phyloP scores from a whole-genome alignment of 1,139 yeast genomes.

The Magnusiomyces paraingens region DNA sequence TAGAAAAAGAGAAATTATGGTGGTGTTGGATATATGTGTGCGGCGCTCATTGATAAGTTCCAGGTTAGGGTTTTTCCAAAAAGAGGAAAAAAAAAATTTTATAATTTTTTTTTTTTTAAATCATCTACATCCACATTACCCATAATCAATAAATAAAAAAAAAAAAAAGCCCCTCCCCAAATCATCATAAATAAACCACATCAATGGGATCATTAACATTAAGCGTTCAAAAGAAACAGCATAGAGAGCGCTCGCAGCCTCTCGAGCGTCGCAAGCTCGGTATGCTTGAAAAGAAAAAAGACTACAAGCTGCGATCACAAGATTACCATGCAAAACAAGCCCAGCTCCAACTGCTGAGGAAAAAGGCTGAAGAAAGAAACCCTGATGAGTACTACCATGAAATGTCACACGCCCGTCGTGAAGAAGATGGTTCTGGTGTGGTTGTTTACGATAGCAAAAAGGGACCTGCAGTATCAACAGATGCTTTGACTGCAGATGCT shows the following conservation, averaged over 20 bases:
- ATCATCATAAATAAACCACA: too few relatives aligned
- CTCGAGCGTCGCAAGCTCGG: constrained; percentile 68
- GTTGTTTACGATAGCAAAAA: constrained; percentile 1
- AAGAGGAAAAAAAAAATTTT: background rate
- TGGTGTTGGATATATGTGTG: background rate
- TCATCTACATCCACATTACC: background rate
- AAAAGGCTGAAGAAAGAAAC: constrained; percentile 66
- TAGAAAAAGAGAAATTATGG: background rate
- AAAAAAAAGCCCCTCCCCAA: too few relatives aligned
- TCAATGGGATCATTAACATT: constrained; percentile 75
- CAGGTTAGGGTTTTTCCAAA: background rate
- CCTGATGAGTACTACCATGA: constrained; percentile 98
- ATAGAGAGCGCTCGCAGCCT: constrained; percentile 86
- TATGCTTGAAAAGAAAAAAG: constrained; percentile 89
- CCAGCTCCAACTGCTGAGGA: constrained; percentile 66
- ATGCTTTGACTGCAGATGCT: constrained; percentile 55
- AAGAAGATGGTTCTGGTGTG: constrained; percentile 30
- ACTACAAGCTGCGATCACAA: constrained; percentile 79
- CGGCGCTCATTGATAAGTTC: background rate
- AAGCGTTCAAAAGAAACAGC: constrained; percentile 92
- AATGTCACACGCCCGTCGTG: constrained; percentile 40
- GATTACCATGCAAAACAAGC: constrained; percentile 88
- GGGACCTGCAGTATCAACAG: constrained; percentile 6
- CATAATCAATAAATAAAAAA: background rate
- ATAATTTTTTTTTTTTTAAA: background rate